These are phyloP conservation scores for Chenopodium quinoa DNA, from an alignment of 148 eudicot species.

Conservation along the genomic window DNA sequence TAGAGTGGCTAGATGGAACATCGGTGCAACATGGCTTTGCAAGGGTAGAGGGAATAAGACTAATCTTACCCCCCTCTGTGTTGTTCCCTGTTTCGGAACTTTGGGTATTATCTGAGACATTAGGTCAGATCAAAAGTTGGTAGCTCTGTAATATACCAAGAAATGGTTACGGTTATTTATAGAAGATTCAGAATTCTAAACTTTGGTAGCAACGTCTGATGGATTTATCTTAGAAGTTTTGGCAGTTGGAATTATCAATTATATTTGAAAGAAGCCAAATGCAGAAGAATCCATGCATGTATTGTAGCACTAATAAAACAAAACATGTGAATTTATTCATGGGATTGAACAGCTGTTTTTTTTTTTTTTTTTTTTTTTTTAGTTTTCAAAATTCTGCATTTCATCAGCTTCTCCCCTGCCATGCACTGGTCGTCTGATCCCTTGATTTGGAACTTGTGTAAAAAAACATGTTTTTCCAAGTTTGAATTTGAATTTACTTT, in stretches of 20 bases:
- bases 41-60: constrained; percentile 39
- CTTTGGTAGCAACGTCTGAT: no score
- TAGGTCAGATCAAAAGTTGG: not conserved
- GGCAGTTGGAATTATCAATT: no score
- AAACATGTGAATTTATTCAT: not conserved
- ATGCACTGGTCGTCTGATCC: no score
- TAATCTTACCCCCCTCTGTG: constrained; percentile 2
- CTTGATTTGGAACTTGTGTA: no score
- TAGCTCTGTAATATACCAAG: not conserved
- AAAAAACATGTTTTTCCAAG: no score
- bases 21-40: constrained; percentile 50
- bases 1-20: constrained; percentile 42
- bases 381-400: no score
- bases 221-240: no score
- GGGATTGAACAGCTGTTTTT: not conserved
- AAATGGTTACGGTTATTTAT: not conserved
- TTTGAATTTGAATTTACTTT: no score
- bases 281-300: not conserved
- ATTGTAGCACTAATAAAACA: not conserved
- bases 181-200: no score
- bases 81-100: not conserved
- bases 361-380: no score
- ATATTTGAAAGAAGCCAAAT: no score
- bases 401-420: no score
- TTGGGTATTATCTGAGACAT: not conserved